Conservation (phyloP, 192 early-diverging fungal genomes). For the Coemansia asiatica region DNA sequence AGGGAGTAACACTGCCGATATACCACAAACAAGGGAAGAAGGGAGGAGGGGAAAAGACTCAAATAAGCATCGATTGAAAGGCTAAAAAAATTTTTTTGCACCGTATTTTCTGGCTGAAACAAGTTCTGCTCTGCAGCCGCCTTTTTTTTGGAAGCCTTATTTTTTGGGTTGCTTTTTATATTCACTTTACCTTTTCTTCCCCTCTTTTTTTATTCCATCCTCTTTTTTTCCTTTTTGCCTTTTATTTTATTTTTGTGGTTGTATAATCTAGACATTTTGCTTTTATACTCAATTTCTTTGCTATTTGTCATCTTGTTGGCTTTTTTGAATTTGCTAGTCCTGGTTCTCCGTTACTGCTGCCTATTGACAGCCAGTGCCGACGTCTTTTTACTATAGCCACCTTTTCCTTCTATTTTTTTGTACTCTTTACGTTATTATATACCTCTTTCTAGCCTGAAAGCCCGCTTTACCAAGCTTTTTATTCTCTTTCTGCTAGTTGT, state of each 20-base stretch:
- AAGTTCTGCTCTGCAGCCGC: background rate
- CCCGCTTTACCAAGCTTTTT: background rate
- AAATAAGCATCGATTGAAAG: background rate
- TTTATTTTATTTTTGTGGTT: conserved; percentile 29
- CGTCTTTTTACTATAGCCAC: background rate
- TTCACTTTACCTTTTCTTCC: conserved; percentile 10
- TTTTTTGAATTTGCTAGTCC: background rate
- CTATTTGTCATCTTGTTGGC: conserved; percentile 7
- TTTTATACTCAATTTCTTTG: conserved; percentile 18
- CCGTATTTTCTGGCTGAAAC: background rate
- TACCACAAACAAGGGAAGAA: background rate
- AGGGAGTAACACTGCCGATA: background rate
- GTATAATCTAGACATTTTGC: conserved; percentile 26
- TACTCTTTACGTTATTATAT: conserved; percentile 9
- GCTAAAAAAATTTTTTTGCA: conserved; percentile 6
- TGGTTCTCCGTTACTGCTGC: background rate
- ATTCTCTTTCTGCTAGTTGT: conserved; percentile 7
- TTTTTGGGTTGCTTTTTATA: conserved; percentile 16
- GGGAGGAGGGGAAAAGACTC: background rate
- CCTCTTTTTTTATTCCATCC: conserved; percentile 2
- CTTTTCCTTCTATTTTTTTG: background rate
- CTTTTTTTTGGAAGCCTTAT: conserved; percentile 15
- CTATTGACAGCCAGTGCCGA: background rate
- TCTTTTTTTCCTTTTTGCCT: conserved; percentile 1
- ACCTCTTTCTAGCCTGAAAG: conserved; percentile 9